These are phyloP conservation scores for Ricinus communis DNA, from an alignment of 345 rosid genomes.

Conservation along the genomic window DNA sequence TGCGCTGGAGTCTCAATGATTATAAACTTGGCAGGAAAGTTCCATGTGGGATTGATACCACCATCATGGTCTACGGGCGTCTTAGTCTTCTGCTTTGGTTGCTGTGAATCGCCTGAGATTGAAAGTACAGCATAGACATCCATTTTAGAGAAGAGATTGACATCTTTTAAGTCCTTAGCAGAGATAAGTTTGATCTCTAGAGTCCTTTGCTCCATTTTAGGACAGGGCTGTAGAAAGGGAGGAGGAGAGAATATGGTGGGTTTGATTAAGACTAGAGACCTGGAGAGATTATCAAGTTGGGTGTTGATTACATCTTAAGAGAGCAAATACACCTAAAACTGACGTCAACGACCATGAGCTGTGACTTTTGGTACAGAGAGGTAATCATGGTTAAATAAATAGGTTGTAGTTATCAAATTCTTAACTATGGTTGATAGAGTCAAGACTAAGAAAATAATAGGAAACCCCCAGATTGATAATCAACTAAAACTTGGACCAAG, in stretches of 20 bases:
- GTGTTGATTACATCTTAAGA: background rate
- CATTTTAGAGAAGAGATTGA: slow-evolving; percentile 72
- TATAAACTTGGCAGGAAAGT: slow-evolving; percentile 57
- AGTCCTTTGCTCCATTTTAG: slow-evolving; percentile 49
- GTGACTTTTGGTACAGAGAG: too few relatives aligned
- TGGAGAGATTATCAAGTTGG: too few relatives aligned
- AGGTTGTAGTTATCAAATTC: too few relatives aligned
- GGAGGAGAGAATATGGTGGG: background rate
- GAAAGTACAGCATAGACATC: slow-evolving; percentile 70
- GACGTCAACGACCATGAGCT: too few relatives aligned
- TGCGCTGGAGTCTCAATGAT: slow-evolving; percentile 42
- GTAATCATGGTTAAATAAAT: too few relatives aligned
- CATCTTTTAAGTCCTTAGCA: slow-evolving; percentile 67
- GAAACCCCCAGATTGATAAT: too few relatives aligned
- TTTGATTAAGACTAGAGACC: background rate
- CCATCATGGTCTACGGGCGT: slow-evolving; percentile 49
- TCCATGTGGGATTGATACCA: slow-evolving; percentile 66
- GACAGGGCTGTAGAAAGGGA: background rate
- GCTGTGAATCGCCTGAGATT: slow-evolving; percentile 45
- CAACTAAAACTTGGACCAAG: too few relatives aligned
- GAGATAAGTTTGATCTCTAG: slow-evolving; percentile 66
- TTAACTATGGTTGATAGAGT: too few relatives aligned
- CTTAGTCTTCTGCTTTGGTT: slow-evolving; percentile 37
- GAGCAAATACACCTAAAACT: background rate
- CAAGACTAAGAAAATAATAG: too few relatives aligned